Percentiles rank a stretch among this genome's conserved stretches.
These are phyloP conservation scores for Suaeda aralocaspica DNA, from an alignment of 148 eudicot genomes.

Conservation along the genomic window DNA sequence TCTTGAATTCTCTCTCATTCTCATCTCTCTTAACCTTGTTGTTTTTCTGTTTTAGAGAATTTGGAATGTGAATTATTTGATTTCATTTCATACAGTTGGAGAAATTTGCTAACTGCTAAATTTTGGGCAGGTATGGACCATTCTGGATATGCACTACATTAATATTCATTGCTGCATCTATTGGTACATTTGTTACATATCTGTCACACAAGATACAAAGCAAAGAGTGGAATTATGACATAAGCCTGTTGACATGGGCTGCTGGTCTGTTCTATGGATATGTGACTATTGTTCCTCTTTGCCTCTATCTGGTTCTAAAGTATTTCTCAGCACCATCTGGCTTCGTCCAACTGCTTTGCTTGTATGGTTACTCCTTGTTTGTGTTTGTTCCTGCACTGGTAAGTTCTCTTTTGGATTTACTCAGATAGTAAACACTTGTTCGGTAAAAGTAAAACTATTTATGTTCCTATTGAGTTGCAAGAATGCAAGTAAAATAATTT, in stretches of 20 bases:
- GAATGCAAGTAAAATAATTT: not conserved
- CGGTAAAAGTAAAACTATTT: too few species aligned
- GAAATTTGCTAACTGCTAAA: slow-evolving; percentile 9
- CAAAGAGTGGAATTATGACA: slow-evolving; percentile 87
- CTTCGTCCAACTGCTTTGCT: slow-evolving; percentile 84
- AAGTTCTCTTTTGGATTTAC: slow-evolving; percentile 22
- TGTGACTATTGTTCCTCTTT: slow-evolving; percentile 72
- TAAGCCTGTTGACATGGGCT: slow-evolving; percentile 91
- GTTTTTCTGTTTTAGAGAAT: not conserved
- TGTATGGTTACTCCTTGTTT: slow-evolving; percentile 84
- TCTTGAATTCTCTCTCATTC: too few species aligned
- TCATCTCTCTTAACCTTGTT: not conserved
- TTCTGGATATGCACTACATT: slow-evolving; percentile 97
- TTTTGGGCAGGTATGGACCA: slow-evolving; percentile 75
- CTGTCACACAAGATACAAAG: slow-evolving; percentile 77
- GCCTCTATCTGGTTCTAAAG: slow-evolving; percentile 75
- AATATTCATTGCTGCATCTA: slow-evolving; percentile 90
- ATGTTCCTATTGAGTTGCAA: too few species aligned
- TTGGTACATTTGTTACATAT: slow-evolving; percentile 90
- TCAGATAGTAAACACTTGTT: not conserved
- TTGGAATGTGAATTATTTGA: not conserved
- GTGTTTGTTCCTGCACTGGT: slow-evolving; percentile 94
- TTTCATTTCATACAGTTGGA: not conserved
- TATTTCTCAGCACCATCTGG: slow-evolving; percentile 98
- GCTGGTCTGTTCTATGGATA: slow-evolving; percentile 97